Evolutionary conservation across 495 filamentous ascomycete species (phyloP), one percentile per base, ranked within the genome.

Genomic region (Hypoxylon rickii): DNA sequence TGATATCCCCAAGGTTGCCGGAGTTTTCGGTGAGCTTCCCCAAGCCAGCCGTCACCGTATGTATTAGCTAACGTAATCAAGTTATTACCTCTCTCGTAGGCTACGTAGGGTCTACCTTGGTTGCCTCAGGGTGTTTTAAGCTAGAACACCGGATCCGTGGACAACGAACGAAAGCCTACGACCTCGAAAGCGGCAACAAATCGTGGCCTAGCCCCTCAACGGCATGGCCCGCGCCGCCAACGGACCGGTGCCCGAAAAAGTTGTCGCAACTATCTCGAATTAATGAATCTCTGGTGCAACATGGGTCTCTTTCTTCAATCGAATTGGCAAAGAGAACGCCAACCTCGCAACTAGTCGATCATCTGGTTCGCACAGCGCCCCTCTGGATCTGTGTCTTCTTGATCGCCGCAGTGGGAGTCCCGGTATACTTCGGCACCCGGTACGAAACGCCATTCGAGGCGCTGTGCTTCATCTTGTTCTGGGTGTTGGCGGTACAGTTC

Each of bases 401-500:
- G 6, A 26, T 67, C 26, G 29, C 26, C 2, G 6, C 36, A 6
- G 51, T 69, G 11, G 66, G 66, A 19, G 17, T 69, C 26, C 66
- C 66, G 13, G 37, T 63, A 10, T 66, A 61, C 33, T 40, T 59
- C 32, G 41, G 51, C 7, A 51, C 56, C 1, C 15, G 19, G 0
- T 58, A 70, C 55, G 58, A 64, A 19, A 57, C 62, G 4, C 45
- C 69, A 15, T 69, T 77, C 11, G 69, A 76, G 0, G 67, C 68
- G 18, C 64, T 63, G 3, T 63, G 69, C 21, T 70, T 77, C 18
- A 56, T 69, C 36, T 55, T 76, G 7, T 54, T 72, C 48, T 79
- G 77, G 77, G 51, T 72, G 11, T 40, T 69, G 8, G 66, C 70
- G 8, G 63, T 79, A 3, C 59, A 70, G 11, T 51, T 75, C 19